phyloP scores from a whole-genome alignment of 345 rosid genomes.

The Pistacia atlantica region DNA sequence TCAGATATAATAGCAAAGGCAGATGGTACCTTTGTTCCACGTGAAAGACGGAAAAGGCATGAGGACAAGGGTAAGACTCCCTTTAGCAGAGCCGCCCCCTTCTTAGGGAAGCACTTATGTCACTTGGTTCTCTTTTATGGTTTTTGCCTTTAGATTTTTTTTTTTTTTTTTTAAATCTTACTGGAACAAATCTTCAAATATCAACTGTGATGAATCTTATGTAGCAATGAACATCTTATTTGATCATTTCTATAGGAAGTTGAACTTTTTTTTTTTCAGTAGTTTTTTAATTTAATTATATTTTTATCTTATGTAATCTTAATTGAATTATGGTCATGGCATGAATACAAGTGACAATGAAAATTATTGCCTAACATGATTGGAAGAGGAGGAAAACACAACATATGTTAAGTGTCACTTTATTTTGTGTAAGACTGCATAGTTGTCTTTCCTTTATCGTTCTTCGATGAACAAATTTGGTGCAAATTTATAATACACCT shows the following conservation, averaged over 20 bases:
- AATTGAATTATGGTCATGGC: background rate
- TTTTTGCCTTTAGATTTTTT: background rate
- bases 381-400: background rate
- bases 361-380: background rate
- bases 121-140: background rate
- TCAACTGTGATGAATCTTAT: background rate
- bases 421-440: background rate
- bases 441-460: background rate
- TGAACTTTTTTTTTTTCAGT: background rate
- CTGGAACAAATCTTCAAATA: background rate
- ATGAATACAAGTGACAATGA: background rate
- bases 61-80: slow-evolving; percentile 78
- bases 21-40: slow-evolving; percentile 96
- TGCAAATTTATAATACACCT: background rate
- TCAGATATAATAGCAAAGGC: slow-evolving; percentile 94
- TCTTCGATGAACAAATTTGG: background rate
- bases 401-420: background rate
- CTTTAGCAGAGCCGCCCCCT: background rate
- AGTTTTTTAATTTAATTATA: background rate
- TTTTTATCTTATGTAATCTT: background rate
- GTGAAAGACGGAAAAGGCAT: slow-evolving; percentile 91
- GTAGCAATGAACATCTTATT: background rate
- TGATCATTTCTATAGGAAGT: background rate
- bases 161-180: too few species aligned
- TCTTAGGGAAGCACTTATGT: background rate